A percentile compares a stretch with the other conserved stretches of the same genome.
Evolutionary conservation across 352 stramenopile species (phyloP).

Genomic region (Plasmopara muralis): DNA sequence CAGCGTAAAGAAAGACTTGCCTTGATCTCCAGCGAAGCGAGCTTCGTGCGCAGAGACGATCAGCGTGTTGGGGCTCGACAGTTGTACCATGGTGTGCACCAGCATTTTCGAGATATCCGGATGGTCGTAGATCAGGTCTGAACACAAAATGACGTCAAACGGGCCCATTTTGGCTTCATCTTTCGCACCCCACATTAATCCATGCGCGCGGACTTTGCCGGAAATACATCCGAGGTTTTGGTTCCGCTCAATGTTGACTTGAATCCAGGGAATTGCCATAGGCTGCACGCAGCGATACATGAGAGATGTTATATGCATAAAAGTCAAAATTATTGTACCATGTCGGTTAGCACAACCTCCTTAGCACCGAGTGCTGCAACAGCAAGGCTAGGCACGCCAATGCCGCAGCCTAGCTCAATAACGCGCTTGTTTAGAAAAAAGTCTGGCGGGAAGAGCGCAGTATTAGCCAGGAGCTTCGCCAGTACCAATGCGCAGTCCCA

Average conservation of each 20-base stretch:
- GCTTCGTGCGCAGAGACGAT: constrained; percentile 47
- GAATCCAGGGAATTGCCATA: constrained; percentile 41
- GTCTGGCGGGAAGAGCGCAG: constrained; percentile 26
- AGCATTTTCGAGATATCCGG: constrained; percentile 34
- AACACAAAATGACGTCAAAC: constrained; percentile 55
- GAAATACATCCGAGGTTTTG: constrained; percentile 19
- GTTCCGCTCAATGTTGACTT: constrained; percentile 45
- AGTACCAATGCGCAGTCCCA: constrained; percentile 55
- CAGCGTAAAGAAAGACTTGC: constrained; percentile 38
- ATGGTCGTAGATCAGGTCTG: constrained; percentile 51
- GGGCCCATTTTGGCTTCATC: constrained; percentile 7
- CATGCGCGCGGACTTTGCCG: constrained; percentile 13
- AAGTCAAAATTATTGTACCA: constrained; percentile 18
- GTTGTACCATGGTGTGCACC: constrained; percentile 32
- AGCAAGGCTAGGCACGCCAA: constrained; percentile 44
- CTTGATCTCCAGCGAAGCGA: constrained; percentile 46
- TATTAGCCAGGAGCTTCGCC: constrained; percentile 39
- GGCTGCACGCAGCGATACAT: constrained; percentile 17
- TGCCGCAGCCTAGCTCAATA: constrained; percentile 50
- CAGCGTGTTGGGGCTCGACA: constrained; percentile 31
- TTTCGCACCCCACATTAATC: constrained; percentile 41
- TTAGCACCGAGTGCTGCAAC: constrained; percentile 33
- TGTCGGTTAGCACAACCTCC: constrained; percentile 43
- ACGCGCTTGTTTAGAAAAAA: constrained; percentile 47
- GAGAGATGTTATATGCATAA: constrained; percentile 5